These are phyloP conservation scores for Toxoplasma gondii DNA, from an alignment of 169 alveolate genomes.

Conservation along the genomic window DNA sequence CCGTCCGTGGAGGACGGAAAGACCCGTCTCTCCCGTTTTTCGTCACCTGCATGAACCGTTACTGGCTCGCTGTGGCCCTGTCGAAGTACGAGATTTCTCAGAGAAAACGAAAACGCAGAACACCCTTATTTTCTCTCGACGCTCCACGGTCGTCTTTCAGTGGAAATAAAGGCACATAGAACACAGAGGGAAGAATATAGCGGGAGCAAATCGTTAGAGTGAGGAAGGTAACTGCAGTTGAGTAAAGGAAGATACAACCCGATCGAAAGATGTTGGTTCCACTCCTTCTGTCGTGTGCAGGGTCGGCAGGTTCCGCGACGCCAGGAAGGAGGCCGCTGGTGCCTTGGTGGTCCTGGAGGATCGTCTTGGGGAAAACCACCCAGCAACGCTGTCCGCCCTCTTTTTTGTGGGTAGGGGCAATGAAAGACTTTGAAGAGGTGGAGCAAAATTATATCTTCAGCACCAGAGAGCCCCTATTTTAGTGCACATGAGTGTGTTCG, in stretches of 20 bases:
- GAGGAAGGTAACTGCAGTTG: too few relatives aligned
- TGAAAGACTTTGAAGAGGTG: neutral
- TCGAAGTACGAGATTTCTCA: conserved; percentile 30
- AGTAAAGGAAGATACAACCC: too few relatives aligned
- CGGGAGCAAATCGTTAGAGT: too few relatives aligned
- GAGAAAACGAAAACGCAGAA: neutral
- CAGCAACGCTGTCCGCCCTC: conserved; percentile 63
- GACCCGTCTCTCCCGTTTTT: conserved; percentile 57
- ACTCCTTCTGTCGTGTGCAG: conserved; percentile 16
- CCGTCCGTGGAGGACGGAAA: conserved; percentile 58
- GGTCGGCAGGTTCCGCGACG: conserved; percentile 58
- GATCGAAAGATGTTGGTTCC: too few relatives aligned
- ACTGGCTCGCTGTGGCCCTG: conserved; percentile 65
- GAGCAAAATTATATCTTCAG: neutral
- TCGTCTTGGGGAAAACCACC: conserved; percentile 61
- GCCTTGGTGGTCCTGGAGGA: conserved; percentile 62
- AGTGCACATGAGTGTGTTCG: neutral
- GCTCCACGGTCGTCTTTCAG: too few relatives aligned
- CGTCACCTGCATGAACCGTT: conserved; percentile 66
- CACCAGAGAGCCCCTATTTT: neutral
- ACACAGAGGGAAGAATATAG: too few relatives aligned
- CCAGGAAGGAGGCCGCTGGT: conserved; percentile 53
- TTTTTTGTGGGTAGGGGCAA: conserved; percentile 52
- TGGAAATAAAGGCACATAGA: too few relatives aligned
- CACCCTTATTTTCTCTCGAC: too few relatives aligned